Evolutionary conservation across 306 rosid genomes (phyloP), one percentile per base, ranked within the genome.

Genomic region (Trichosanthes cucumerina): DNA sequence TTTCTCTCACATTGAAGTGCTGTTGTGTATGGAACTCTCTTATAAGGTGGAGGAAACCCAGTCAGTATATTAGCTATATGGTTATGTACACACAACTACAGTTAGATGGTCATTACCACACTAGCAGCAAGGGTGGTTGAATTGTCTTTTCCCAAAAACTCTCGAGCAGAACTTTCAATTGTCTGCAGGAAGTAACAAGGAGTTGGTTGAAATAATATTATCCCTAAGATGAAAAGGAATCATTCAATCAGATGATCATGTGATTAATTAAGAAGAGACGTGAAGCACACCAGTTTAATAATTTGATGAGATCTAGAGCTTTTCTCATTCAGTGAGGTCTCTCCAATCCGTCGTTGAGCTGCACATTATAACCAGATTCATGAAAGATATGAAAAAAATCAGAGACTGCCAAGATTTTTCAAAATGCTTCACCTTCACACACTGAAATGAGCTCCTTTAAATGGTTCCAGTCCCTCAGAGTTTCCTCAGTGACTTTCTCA

Each of bases 291-390:
- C 97, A 96, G 78, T 90, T 88, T 88, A 54, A 96, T 96, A 83
- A 96, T 92, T 88, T 96, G 98, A 81, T 96, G 99, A 84, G 99
- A 96, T 87, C 99, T 88, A 56, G 99, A 96, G 85, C 99, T 96
- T 86, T 84, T 96, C 49, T 96, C 99, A 63, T 96, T 96, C 82
- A 96, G 86, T 70, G 73, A 84, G 63, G 99, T 96, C 90, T 92
- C 99, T 83, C 99, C 99, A 60, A 96, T 93, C 86, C 87, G 96
- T 83, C 99, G 90, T 85, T 96, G 99, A 76, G 97, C 99, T 96
- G 96, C 89, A 84, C 38, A 85, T 49, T 79, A 78, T 75, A 81
- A 62, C 63, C 47, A 33, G 23, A 62, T 64, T 84, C 58, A 21
- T 76, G 44, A 23, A 28, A 52, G 33, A 10, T 28, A 53, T 59